Evolutionary conservation across 257 asterid genomes (phyloP).

Genomic region (Salvia miltiorrhiza): DNA sequence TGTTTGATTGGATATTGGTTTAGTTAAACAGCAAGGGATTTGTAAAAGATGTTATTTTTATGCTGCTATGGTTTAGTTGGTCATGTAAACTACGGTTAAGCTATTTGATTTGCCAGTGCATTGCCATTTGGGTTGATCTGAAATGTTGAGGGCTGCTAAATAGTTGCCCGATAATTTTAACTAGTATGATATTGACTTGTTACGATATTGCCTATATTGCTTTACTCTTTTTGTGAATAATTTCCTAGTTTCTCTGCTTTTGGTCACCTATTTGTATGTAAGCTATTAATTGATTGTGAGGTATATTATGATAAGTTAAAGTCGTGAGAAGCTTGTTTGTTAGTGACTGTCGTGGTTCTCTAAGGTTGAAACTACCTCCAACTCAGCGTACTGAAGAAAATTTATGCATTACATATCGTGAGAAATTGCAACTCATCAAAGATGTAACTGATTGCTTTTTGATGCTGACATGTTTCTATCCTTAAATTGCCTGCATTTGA

Average conservation of each 20-base stretch:
- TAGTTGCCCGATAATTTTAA: background rate
- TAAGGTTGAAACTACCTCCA: background rate
- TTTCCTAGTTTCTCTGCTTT: background rate
- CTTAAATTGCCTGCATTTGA: background rate
- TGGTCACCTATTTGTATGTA: background rate
- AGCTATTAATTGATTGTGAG: background rate
- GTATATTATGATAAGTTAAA: background rate
- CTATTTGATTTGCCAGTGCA: constrained; percentile 17
- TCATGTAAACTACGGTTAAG: background rate
- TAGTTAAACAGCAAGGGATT: background rate
- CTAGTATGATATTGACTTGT: background rate
- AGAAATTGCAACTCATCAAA: background rate
- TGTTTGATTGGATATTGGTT: constrained; percentile 19
- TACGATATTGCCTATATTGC: background rate
- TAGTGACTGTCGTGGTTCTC: background rate
- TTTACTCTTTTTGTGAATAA: background rate
- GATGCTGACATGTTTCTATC: background rate
- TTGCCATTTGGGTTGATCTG: constrained; percentile 19
- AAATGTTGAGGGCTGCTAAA: background rate
- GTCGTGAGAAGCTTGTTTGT: constrained; percentile 9
- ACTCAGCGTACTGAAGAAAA: background rate
- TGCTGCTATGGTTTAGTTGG: constrained; percentile 6
- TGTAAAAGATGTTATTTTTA: constrained; percentile 13
- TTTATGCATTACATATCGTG: background rate
- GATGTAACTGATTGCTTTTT: background rate